Percentiles rank a stretch among this genome's conserved stretches.
These are phyloP conservation scores for Leishmania arabica DNA, from an alignment of 208 protist genomes.

Conservation along the genomic window DNA sequence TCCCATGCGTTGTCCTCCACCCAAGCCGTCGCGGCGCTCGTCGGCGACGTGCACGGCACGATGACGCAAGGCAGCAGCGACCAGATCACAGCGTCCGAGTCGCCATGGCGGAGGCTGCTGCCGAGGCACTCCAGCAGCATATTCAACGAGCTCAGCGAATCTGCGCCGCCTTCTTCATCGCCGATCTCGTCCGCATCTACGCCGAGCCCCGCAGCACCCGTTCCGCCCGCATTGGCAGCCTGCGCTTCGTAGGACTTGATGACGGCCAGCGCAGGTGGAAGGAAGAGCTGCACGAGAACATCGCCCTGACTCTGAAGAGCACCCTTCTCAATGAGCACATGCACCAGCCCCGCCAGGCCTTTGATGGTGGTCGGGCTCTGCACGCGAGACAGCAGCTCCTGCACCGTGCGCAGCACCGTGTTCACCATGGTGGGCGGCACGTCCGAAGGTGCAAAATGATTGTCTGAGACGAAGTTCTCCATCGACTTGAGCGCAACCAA, in stretches of 20 bases:
- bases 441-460: conserved; percentile 53
- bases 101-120: conserved; percentile 38
- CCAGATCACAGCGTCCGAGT: conserved; percentile 47
- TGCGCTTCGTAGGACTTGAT: conserved; percentile 19
- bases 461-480: conserved; percentile 73
- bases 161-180: conserved; percentile 29
- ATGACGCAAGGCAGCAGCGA: conserved; percentile 49
- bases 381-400: conserved; percentile 50
- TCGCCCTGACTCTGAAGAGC: conserved; percentile 42
- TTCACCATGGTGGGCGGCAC: conserved; percentile 46
- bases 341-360: conserved; percentile 52
- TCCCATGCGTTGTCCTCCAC: conserved; percentile 86
- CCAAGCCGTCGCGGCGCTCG: conserved; percentile 45
- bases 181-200: conserved; percentile 7
- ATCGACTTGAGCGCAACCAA: conserved; percentile 56
- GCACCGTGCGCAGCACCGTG: conserved; percentile 48
- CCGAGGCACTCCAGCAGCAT: conserved; percentile 67
- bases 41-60: conserved; percentile 55
- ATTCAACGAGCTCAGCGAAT: conserved; percentile 38
- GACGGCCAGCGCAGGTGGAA: conserved; percentile 38
- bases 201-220: background rate
- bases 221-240: background rate
- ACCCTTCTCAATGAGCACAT: conserved; percentile 57
- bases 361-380: conserved; percentile 43
- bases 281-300: conserved; percentile 57